Percentiles rank a stretch among this genome's conserved stretches.
Evolutionary conservation across 139 green algal species (phyloP).

Genomic region (Edaphochlamys debaryana): DNA sequence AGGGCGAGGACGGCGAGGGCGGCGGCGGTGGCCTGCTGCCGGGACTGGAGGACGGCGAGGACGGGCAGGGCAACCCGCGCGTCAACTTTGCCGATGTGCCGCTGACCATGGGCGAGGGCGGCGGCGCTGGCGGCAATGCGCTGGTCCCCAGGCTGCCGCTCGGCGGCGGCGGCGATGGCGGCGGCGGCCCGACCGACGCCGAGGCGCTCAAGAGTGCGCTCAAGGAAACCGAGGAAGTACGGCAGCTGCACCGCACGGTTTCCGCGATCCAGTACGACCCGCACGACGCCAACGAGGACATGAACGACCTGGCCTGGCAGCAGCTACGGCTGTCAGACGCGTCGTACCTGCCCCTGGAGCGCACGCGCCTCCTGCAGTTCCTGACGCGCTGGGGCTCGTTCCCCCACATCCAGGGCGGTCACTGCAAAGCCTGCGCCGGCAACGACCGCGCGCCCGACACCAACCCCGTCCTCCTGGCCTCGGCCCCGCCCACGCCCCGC

Average conservation of each 20-base stretch:
- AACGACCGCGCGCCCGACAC: conserved; percentile 26
- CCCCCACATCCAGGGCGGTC: conserved; percentile 49
- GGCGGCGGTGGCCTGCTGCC: no score
- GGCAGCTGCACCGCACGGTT: conserved; percentile 28
- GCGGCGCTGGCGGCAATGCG: not conserved
- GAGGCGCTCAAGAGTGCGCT: not conserved
- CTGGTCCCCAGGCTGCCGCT: not conserved
- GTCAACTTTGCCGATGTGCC: conserved; percentile 13
- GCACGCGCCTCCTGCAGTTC: conserved; percentile 47
- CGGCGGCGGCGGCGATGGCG: no score
- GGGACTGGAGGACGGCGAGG: no score
- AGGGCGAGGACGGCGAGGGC: not conserved
- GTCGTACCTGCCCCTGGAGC: conserved; percentile 57
- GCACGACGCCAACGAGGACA: conserved; percentile 30
- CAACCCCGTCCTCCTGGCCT: conserved; percentile 35
- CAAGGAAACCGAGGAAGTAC: not conserved
- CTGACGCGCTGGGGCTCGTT: conserved; percentile 55
- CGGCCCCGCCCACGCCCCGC: conserved; percentile 25
- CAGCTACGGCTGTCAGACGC: conserved; percentile 46
- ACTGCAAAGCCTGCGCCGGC: conserved; percentile 38
- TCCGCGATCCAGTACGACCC: conserved; percentile 46
- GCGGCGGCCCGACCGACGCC: no score
- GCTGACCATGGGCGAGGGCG: not conserved
- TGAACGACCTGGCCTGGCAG: conserved; percentile 50
- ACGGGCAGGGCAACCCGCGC: not conserved